phyloP scores from a whole-genome alignment of 345 rosid genomes.

The Aquilaria malaccensis region DNA sequence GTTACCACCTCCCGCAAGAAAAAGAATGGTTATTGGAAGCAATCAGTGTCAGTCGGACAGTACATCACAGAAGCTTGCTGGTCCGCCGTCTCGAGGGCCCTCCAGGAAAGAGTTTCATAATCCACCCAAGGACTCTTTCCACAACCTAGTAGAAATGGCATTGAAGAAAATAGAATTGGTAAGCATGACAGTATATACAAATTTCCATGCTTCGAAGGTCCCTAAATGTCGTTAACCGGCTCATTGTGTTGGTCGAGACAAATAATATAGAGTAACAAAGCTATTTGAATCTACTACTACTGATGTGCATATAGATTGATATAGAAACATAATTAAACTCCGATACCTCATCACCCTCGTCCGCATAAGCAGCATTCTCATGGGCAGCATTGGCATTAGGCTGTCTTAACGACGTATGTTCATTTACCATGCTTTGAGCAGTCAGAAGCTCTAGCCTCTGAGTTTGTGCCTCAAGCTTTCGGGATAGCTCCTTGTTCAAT shows the following conservation, averaged over 20 bases:
- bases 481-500: slow-evolving; percentile 71
- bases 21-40: no score
- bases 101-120: slow-evolving; percentile 96
- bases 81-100: slow-evolving; percentile 84
- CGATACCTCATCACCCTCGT: slow-evolving; percentile 97
- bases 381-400: slow-evolving; percentile 36
- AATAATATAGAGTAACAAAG: no score
- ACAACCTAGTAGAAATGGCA: slow-evolving; percentile 50
- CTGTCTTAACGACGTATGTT: slow-evolving; percentile 38
- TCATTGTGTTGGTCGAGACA: no score
- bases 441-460: slow-evolving; percentile 92
- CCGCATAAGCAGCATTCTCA: slow-evolving; percentile 69
- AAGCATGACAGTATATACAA: no score
- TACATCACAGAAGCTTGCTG: slow-evolving; percentile 41
- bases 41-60: no score
- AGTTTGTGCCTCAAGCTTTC: slow-evolving; percentile 86
- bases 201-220: no score
- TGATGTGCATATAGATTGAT: neutral
- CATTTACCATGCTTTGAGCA: slow-evolving; percentile 65
- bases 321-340: slow-evolving; percentile 2
- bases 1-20: no score
- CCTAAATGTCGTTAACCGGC: no score
- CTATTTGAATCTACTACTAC: no score
- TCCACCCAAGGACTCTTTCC: slow-evolving; percentile 98
- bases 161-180: neutral